phyloP scores from a whole-genome alignment of 768 basidiomycete genomes.

The Amanita thiersii region DNA sequence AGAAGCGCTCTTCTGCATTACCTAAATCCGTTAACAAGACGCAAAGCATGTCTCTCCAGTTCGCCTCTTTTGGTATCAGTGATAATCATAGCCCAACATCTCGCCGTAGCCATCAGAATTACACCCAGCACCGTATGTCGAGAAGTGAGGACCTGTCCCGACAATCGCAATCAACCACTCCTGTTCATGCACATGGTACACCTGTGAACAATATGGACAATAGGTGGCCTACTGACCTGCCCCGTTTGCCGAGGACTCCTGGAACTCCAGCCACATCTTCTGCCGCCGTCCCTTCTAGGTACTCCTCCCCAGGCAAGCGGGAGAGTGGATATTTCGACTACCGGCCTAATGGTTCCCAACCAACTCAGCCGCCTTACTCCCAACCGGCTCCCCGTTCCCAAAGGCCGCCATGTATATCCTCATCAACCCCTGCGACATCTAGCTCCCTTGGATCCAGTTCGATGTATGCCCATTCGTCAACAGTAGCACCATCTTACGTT shows the following conservation, averaged over 20 bases:
- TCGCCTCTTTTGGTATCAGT: conserved; percentile 3
- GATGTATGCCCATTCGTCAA: background rate
- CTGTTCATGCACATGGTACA: conserved; percentile 4
- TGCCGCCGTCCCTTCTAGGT: background rate
- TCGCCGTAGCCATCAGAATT: background rate
- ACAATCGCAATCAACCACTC: conserved; percentile 3
- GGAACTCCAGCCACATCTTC: conserved; percentile 16
- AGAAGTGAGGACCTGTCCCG: conserved; percentile 7
- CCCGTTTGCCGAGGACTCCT: conserved; percentile 23
- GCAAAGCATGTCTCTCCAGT: conserved; percentile 6
- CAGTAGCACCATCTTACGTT: background rate
- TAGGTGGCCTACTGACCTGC: conserved; percentile 21
- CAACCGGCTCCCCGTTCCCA: background rate
- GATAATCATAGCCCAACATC: conserved; percentile 1
- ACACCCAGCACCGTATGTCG: conserved; percentile 7
- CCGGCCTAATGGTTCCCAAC: conserved; percentile 7
- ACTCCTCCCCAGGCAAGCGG: background rate
- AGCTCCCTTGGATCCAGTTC: no score
- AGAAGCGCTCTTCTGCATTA: background rate
- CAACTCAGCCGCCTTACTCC: background rate
- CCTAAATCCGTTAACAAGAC: conserved; percentile 4
- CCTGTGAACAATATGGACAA: background rate
- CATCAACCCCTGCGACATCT: conserved; percentile 5
- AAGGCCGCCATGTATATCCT: background rate
- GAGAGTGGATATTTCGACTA: conserved; percentile 7